Percentiles rank a stretch among this genome's conserved stretches.
Conservation (phyloP, 2,329 filamentous ascomycete species). For the Diatrype stigma region DNA sequence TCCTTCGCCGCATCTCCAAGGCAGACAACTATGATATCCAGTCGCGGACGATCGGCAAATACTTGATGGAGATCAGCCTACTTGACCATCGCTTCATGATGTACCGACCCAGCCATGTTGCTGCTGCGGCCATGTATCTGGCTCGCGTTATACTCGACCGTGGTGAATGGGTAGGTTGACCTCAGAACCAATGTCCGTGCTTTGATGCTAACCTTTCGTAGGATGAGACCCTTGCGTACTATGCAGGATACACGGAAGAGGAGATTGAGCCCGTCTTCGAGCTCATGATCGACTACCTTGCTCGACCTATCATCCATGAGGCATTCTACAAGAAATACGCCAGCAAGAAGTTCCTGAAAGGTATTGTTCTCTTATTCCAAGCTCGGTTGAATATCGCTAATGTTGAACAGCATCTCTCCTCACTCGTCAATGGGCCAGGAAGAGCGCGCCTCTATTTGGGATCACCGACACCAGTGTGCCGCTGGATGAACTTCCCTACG, state of each 20-base stretch:
- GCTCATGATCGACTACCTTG: conserved; percentile 95
- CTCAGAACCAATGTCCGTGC: background rate
- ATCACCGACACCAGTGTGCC: conserved; percentile 46
- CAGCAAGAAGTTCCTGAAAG: conserved; percentile 98
- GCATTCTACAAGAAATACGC: conserved; percentile 99
- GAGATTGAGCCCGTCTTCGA: conserved; percentile 90
- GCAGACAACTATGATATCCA: conserved; percentile 99
- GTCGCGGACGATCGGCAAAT: conserved; percentile 94
- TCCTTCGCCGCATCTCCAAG: conserved; percentile 96
- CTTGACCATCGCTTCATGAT: conserved; percentile 91
- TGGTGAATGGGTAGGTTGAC: conserved; percentile 75
- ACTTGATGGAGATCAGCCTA: conserved; percentile 94
- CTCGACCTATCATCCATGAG: conserved; percentile 84
- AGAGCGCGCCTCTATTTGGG: conserved; percentile 57
- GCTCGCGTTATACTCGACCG: conserved; percentile 85
- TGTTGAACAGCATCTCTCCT: conserved; percentile 72
- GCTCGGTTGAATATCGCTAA: conserved; percentile 20
- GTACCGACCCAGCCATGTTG: conserved; percentile 83
- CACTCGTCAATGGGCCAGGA: conserved; percentile 90
- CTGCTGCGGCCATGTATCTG: conserved; percentile 92
- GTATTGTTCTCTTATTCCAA: conserved; percentile 53
- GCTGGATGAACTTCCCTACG: conserved; percentile 43
- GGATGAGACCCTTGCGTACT: conserved; percentile 83
- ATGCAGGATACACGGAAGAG: conserved; percentile 87
- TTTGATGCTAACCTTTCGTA: conserved; percentile 35